Conservation (phyloP, 352 stramenopile genomes). For the Hyphochytrium catenoides region DNA sequence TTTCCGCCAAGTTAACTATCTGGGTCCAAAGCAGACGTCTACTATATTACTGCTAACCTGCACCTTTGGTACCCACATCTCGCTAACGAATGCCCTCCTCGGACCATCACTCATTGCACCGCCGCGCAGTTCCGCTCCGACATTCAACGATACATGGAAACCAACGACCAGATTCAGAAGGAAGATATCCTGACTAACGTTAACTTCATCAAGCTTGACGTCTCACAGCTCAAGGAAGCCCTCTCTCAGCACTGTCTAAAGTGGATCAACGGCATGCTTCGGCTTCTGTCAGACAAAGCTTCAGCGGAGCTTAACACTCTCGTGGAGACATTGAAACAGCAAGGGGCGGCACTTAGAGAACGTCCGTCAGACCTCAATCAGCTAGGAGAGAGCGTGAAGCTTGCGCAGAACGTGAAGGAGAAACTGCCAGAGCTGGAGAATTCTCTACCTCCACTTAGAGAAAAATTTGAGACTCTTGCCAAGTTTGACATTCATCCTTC, state of each 20-base stretch:
- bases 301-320: conserved; percentile 57
- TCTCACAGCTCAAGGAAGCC: conserved; percentile 65
- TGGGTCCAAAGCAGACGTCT: no score
- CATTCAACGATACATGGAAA: conserved; percentile 67
- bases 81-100: no score
- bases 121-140: conserved; percentile 80
- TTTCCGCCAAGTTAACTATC: no score
- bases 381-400: conserved; percentile 65
- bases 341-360: conserved; percentile 45
- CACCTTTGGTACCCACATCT: no score
- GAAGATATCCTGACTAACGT: conserved; percentile 75
- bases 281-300: conserved; percentile 69
- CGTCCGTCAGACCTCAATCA: conserved; percentile 69
- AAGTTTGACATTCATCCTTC: conserved; percentile 70
- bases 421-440: conserved; percentile 28
- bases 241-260: conserved; percentile 74
- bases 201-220: conserved; percentile 87
- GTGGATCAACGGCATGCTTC: conserved; percentile 75
- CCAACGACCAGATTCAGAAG: conserved; percentile 69
- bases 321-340: conserved; percentile 63
- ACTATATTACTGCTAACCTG: no score
- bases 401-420: conserved; percentile 65
- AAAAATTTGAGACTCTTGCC: conserved; percentile 54
- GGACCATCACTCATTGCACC: no score
- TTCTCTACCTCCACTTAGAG: conserved; percentile 51